Conservation (phyloP, 2,329 filamentous ascomycete genomes). For the Xylaria digitata region DNA sequence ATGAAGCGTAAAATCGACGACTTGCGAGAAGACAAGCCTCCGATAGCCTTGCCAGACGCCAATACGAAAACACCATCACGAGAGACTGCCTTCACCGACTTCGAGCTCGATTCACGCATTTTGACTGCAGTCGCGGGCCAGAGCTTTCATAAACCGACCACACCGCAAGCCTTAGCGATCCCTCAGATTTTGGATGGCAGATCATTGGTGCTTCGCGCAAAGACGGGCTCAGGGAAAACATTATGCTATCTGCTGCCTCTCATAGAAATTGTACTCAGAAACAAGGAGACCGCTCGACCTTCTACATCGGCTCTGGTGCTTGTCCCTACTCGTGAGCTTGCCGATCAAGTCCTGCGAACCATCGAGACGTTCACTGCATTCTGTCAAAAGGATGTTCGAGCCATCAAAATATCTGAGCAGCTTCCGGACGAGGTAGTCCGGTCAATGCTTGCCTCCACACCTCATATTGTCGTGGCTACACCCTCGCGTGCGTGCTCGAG, state of each 20-base stretch:
- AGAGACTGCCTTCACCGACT: conserved; percentile 73
- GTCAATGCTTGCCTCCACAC: conserved; percentile 84
- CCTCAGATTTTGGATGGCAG: conserved; percentile 87
- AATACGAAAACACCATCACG: conserved; percentile 24
- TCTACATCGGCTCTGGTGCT: conserved; percentile 84
- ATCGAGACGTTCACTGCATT: conserved; percentile 82
- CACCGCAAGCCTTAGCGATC: conserved; percentile 87
- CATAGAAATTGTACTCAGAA: conserved; percentile 83
- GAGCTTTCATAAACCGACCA: conserved; percentile 86
- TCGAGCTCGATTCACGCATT: conserved; percentile 85
- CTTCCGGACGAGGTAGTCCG: conserved; percentile 89
- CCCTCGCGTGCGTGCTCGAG: conserved; percentile 85
- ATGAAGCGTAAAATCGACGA: conserved; percentile 74
- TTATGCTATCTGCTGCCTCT: conserved; percentile 79
- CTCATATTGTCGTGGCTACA: conserved; percentile 91
- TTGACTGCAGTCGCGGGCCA: conserved; percentile 87
- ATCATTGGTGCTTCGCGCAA: conserved; percentile 90
- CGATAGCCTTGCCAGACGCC: conserved; percentile 46
- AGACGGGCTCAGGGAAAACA: conserved; percentile 90
- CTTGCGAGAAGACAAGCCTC: conserved; percentile 56
- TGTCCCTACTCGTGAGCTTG: conserved; percentile 93
- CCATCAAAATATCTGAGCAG: conserved; percentile 89
- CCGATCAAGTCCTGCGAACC: conserved; percentile 86
- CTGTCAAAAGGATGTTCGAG: conserved; percentile 84
- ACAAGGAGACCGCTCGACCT: conserved; percentile 69